Evolutionary conservation across 805 yeast species (phyloP), one percentile per base, ranked within the genome.

Genomic region (Myxozyma sirexii): DNA sequence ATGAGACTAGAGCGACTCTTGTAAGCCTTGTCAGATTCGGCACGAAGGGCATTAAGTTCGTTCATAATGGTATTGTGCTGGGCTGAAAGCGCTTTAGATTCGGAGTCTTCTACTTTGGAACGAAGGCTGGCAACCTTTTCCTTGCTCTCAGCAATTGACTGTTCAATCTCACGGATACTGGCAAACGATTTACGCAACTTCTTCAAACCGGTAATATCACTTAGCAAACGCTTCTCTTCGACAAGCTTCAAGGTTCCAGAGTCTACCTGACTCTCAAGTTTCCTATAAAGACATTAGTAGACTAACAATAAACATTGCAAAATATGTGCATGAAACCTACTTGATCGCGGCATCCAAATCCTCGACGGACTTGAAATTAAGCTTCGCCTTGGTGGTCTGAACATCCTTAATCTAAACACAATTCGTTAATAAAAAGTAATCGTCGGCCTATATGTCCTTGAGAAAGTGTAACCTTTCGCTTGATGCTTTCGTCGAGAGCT

Each of bases 131-230:
- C 80, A 70, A 90, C 84, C 77, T 90, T 86, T 52, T 79, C 80
- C 77, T 86, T 88, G 74, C 89, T 94, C 49, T 79, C 79, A 70
- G 90, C 97, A 71, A 93, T 85, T 45, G 86, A 82, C 68, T 83
- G 83, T 79, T 90, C 97, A 69, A 83, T 82, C 69, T 83, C 82
- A 71, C 85, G 91, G 68, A 92, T 79, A 49, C 82, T 79, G 51
- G 84, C 83, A 72, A 90, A 88, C 74, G 87, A 92, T 74, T 87
- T 87, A 71, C 86, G 84, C 72, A 88, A 77, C 77, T 89, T 90
- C 76, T 93, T 85, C 74, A 94, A 82, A 47, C 85, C 75, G 54
- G 90, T 82, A 80, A 90, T 88, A 77, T 93, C 98, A 77, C 88
- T 88, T 67, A 94, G 84, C 66, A 80, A 76, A 71, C 85, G 82